A percentile compares a stretch with the other conserved stretches of the same genome.
Conservation (phyloP, 768 basidiomycete genomes). For the Cystoderma amianthinum region DNA sequence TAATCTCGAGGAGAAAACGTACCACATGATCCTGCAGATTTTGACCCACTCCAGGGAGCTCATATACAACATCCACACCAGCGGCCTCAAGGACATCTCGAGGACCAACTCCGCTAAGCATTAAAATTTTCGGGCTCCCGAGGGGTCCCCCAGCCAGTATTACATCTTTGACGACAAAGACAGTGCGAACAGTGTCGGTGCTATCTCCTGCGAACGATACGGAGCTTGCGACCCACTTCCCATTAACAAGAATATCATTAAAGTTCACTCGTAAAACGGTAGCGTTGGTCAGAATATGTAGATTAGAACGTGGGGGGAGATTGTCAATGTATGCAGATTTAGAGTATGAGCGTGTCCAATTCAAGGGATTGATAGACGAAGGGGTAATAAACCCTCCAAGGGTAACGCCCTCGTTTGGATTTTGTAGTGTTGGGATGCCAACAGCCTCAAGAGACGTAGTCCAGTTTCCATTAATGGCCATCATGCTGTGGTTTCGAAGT, state of each 20-base stretch:
- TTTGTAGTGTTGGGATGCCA: constrained; percentile 36
- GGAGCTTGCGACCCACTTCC: constrained; percentile 16
- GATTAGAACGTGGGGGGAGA: constrained; percentile 53
- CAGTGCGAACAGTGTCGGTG: constrained; percentile 27
- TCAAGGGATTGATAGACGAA: constrained; percentile 53
- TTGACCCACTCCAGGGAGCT: constrained; percentile 55
- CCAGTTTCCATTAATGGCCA: constrained; percentile 55
- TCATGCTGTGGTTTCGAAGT: constrained; percentile 39
- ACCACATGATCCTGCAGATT: constrained; percentile 47
- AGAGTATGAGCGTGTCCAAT: constrained; percentile 65
- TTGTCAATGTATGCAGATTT: constrained; percentile 62
- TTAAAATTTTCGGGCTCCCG: constrained; percentile 46
- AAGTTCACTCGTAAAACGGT: constrained; percentile 50
- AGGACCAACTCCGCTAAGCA: constrained; percentile 55
- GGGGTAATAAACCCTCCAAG: constrained; percentile 50
- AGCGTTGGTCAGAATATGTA: constrained; percentile 53
- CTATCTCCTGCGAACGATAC: constrained; percentile 38
- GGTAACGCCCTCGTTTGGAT: constrained; percentile 43
- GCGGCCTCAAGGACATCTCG: constrained; percentile 38
- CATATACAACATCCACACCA: constrained; percentile 34
- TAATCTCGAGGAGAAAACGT: constrained; percentile 3
- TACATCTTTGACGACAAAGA: constrained; percentile 55
- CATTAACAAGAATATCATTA: constrained; percentile 14
- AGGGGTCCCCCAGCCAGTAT: constrained; percentile 46
- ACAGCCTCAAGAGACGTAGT: constrained; percentile 37